A percentile compares a stretch with the other conserved stretches of the same genome.
phyloP scores from a whole-genome alignment of 2,329 filamentous ascomycete genomes.

The Gnomoniopsis sp. region DNA sequence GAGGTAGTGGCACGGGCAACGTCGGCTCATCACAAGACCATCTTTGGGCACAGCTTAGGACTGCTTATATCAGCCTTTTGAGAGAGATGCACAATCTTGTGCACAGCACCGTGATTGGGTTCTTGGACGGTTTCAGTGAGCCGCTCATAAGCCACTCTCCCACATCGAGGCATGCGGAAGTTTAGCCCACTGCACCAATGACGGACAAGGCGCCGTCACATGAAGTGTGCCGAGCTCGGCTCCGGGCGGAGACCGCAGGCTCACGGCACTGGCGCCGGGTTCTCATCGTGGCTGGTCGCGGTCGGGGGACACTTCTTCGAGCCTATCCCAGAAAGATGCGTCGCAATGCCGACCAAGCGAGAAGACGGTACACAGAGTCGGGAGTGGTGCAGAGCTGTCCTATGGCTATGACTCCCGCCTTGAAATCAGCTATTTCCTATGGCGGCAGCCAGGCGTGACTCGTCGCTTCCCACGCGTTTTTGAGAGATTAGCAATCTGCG shows the following conservation, averaged over 20 bases:
- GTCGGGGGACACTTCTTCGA: background rate
- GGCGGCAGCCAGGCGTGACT: background rate
- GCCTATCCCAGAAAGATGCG: background rate
- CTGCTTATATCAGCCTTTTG: no score
- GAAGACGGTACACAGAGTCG: background rate
- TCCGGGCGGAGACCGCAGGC: background rate
- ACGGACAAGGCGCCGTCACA: background rate
- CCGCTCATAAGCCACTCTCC: background rate
- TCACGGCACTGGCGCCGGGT: background rate
- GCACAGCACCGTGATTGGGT: background rate
- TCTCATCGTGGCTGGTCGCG: background rate
- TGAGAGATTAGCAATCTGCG: slow-evolving; percentile 1
- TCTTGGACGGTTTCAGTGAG: slow-evolving; percentile 7
- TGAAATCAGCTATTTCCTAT: background rate
- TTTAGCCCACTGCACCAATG: slow-evolving; percentile 2
- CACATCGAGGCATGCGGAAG: background rate
- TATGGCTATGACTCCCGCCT: background rate
- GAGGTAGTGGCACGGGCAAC: no score
- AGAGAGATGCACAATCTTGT: no score
- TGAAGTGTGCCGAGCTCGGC: background rate
- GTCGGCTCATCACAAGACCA: no score
- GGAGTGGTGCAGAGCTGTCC: background rate
- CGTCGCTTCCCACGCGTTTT: slow-evolving; percentile 5
- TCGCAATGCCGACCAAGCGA: background rate
- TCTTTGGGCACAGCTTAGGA: no score